Evolutionary conservation across 441 rosid genomes (phyloP).

Genomic region (Macaranga tanarius): DNA sequence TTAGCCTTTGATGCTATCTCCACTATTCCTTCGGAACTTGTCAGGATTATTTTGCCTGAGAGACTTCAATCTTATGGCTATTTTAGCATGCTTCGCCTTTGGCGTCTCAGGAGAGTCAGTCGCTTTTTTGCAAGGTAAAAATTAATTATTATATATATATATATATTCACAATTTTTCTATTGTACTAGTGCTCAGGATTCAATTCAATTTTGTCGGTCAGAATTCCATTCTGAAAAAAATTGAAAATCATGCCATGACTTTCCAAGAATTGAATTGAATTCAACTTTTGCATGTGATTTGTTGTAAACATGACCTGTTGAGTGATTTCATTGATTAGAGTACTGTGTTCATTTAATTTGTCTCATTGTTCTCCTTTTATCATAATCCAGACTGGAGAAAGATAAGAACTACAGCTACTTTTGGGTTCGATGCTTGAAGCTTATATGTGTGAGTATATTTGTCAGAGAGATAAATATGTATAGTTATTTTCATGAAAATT

Average conservation of each 20-base stretch:
- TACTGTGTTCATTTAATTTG: neutral
- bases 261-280: neutral
- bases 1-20: conserved; percentile 65
- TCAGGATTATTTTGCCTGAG: conserved; percentile 45
- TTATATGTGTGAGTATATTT: conserved; percentile 57
- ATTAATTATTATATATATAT: too few species aligned
- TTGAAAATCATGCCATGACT: too few species aligned
- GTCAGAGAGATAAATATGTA: neutral
- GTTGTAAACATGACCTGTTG: neutral
- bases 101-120: conserved; percentile 93
- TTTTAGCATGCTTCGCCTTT: conserved; percentile 77
- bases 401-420: conserved; percentile 69
- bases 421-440: conserved; percentile 64
- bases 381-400: conserved; percentile 66
- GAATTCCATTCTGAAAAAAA: too few species aligned
- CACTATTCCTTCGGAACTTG: conserved; percentile 65
- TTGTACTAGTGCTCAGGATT: too few species aligned
- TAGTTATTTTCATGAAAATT: neutral
- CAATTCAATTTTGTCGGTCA: too few species aligned
- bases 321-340: neutral
- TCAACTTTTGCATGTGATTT: neutral
- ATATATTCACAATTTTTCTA: too few species aligned
- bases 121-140: conserved; percentile 59
- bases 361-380: neutral
- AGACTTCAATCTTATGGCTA: conserved; percentile 58